phyloP scores from a whole-genome alignment of 2,329 filamentous ascomycete species.

The Cladophialophora bantiana region DNA sequence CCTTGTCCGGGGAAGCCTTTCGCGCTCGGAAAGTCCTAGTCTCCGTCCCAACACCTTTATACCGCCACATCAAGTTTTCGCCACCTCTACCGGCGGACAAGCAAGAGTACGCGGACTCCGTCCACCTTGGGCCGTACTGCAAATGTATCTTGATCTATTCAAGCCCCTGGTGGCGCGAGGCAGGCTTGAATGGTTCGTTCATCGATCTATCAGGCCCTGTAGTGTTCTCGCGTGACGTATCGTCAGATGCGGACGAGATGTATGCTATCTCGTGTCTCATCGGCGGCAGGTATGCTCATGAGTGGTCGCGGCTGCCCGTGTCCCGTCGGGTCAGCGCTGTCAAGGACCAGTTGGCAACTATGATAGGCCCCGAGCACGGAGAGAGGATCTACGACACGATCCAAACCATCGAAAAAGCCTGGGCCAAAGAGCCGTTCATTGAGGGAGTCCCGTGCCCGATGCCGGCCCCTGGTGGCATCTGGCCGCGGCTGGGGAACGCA shows the following conservation, averaged over 20 bases:
- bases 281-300: slow-evolving; percentile 15
- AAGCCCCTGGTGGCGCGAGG: slow-evolving; percentile 53
- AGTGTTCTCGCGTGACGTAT: slow-evolving; percentile 55
- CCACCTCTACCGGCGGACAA: slow-evolving; percentile 56
- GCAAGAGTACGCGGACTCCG: slow-evolving; percentile 45
- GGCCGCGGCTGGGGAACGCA: slow-evolving; percentile 45
- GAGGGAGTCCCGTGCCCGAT: slow-evolving; percentile 47
- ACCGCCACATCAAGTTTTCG: slow-evolving; percentile 55
- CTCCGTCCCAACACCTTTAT: slow-evolving; percentile 56
- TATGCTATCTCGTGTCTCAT: slow-evolving; percentile 46
- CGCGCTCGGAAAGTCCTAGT: slow-evolving; percentile 56
- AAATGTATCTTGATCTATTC: slow-evolving; percentile 58
- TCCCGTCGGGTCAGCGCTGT: slow-evolving; percentile 20
- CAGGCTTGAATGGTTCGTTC: slow-evolving; percentile 51
- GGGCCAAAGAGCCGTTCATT: slow-evolving; percentile 47
- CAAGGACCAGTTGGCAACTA: slow-evolving; percentile 23
- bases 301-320: slow-evolving; percentile 26
- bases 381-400: slow-evolving; percentile 18
- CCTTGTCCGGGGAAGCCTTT: slow-evolving; percentile 39
- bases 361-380: slow-evolving; percentile 19
- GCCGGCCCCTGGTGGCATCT: slow-evolving; percentile 51
- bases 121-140: slow-evolving; percentile 56
- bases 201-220: slow-evolving; percentile 55
- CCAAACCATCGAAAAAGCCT: slow-evolving; percentile 45
- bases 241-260: slow-evolving; percentile 37